phyloP scores from a whole-genome alignment of 1,284 basidiomycete genomes.

The Polyporus tsugae region DNA sequence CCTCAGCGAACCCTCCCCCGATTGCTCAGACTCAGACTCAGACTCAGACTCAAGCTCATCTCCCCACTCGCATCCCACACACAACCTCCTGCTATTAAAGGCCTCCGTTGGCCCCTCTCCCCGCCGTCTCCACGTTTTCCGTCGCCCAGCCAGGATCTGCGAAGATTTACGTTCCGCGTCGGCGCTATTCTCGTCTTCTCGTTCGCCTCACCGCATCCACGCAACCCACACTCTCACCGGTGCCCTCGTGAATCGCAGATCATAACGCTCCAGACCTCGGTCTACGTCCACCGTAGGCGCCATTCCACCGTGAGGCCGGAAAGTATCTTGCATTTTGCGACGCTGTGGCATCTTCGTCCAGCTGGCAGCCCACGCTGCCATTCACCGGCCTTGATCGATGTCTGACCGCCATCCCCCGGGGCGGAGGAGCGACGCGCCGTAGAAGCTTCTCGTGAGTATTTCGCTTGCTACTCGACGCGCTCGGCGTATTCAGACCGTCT shows the following conservation, averaged over 20 bases:
- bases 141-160: background rate
- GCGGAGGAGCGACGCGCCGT: background rate
- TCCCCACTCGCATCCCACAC: background rate
- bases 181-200: slow-evolving; percentile 1
- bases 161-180: slow-evolving; percentile 5
- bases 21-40: background rate
- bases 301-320: background rate
- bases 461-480: background rate
- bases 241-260: background rate
- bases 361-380: background rate
- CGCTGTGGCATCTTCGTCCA: background rate
- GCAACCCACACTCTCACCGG: background rate
- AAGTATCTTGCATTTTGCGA: too few relatives aligned
- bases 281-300: background rate
- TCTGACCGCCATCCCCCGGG: background rate
- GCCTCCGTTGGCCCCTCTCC: too few relatives aligned
- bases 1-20: background rate
- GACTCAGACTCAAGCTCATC: background rate
- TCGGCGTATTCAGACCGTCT: background rate
- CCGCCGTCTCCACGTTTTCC: background rate
- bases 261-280: background rate
- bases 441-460: background rate
- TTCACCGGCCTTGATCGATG: background rate
- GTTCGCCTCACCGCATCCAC: background rate
- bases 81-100: background rate